Evolutionary conservation across 2,329 filamentous ascomycete species (phyloP).

Genomic region (Apiospora rasikravindrae): DNA sequence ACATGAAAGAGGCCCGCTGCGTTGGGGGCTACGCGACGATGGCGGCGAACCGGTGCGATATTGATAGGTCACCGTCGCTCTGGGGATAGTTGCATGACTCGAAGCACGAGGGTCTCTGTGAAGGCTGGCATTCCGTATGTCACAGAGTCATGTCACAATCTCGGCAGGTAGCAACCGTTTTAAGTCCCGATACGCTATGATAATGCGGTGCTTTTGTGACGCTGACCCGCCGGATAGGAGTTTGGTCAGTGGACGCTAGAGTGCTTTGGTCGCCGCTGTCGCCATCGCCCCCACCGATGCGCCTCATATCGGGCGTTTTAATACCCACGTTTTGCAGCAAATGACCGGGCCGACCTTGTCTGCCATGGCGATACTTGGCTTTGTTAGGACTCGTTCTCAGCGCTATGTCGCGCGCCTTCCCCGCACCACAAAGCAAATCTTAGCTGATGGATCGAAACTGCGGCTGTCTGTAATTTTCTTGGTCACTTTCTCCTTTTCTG

Average conservation of each 20-base stretch:
- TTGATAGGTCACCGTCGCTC: not conserved
- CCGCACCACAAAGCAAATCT: slow-evolving; percentile 11
- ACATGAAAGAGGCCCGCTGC: not conserved
- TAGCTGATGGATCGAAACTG: slow-evolving; percentile 7
- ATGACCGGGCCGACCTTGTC: slow-evolving; percentile 9
- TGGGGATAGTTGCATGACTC: not conserved
- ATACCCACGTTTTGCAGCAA: slow-evolving; percentile 1
- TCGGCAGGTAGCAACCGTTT: not conserved
- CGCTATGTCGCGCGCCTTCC: not conserved
- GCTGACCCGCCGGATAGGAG: not conserved
- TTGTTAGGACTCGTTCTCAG: not conserved
- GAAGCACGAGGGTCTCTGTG: not conserved
- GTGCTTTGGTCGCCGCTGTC: not conserved
- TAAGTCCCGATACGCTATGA: not conserved
- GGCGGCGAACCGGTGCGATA: not conserved
- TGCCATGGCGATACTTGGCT: not conserved
- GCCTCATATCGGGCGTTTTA: slow-evolving; percentile 1
- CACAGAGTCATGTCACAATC: not conserved
- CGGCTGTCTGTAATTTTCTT: not conserved
- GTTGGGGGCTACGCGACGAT: not conserved
- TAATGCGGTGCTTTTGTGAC: too few relatives aligned
- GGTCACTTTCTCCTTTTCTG: not conserved
- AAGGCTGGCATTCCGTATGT: not conserved
- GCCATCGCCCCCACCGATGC: not conserved
- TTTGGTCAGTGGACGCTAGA: not conserved